Base-by-base conservation (phyloP, 352 stramenopile species). In the Halophytophthora polymorphica region DNA sequence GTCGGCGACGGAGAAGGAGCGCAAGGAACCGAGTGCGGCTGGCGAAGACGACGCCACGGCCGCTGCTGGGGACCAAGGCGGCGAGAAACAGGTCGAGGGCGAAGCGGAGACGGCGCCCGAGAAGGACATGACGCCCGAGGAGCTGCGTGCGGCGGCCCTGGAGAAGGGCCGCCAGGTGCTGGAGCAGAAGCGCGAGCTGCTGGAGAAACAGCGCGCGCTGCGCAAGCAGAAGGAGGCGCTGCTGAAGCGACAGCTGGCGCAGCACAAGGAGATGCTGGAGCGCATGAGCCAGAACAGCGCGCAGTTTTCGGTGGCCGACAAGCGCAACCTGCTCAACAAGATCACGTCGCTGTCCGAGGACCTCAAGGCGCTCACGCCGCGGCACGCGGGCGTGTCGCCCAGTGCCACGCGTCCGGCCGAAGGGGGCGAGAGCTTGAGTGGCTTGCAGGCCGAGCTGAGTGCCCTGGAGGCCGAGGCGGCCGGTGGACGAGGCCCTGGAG, bases 191-290 rank as follows among this genome's bases (percentile, higher is more conserved):
- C 78, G 84, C n/a, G 82, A 92, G 55, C 40, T 95, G 38, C 53
- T 95, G 17, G 84, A 93, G 43, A 91, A 95, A 60, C 81, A 95
- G 53, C 80, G 77, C 17, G 67, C 79, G 37, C 58, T 95, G 13
- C 87, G 82, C 64, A 90, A 91, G 47, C 84, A 95, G 54, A 90
- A 91, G 31, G 81, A 95, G 37, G 77, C 71, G 36, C 53, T 95
- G 46, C 72, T 95, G 23, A 86, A 88, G 62, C 82, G 80, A 2
- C 84, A 95, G 57, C 52, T 95, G 22, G 66, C 73, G 2, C 84
- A 95, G 45, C 78, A 91, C 38, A 93, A 90, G 45, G 75, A 90
- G 57, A 61, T 92, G 50, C 59, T 95, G 42, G 74, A 90, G 49
- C 72, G 77, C 40, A 93, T 90, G 77, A 91, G 82, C 55, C 57